Base-by-base conservation (phyloP, 148 eudicot genomes). In the Suaeda aralocaspica region DNA sequence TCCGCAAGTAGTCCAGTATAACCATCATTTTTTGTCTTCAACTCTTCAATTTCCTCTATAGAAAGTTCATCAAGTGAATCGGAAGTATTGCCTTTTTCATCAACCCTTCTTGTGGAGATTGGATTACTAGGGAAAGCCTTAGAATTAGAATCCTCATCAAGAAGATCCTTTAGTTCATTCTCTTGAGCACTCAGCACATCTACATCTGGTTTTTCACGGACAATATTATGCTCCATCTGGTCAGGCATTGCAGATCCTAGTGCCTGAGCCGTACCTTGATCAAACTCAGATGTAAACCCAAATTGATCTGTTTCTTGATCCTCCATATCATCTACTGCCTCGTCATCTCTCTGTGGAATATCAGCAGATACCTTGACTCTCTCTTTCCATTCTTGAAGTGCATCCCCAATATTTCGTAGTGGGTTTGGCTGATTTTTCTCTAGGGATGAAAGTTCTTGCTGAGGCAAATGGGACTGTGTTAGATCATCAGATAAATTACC, bases 381-480 rank as follows among this genome's bases (percentile, higher is more conserved):
- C 71, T 95, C 97, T 86, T 95, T 91, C 99, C 99, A 95, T 50
- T 86, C 90, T 55, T 95, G 85, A 70, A 95, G 87, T 4, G 99
- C 99, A 83, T 91, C 92, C 10, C 99, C 99, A 30, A 95, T 49
- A 59, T 81, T 83, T 68, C 97, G 84, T 18, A 77, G 78, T 65
- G 99, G 99, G 77, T 95, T 95, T 6, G 94, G 97, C 66, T 87
- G 88, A 72, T 55, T 72, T 64, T 88, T 91, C 79, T 75, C 83
- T 55, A 67, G 67, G 51, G 85, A 79, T 1, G 87, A 76, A n/a
- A 77, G 67, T 55, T 89, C 92, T 9, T 68, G 62, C 78, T 83
- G 84, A 33, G 93, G 84, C 34, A 76, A 45, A 63, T 88, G 86
- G 64, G 74, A 45, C 66, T 76, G 80, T 0, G 77, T 78, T 71